A percentile compares a stretch with the other conserved stretches of the same genome.
These are phyloP conservation scores for Russula compacta DNA, from an alignment of 768 basidiomycete species.

Conservation along the genomic window DNA sequence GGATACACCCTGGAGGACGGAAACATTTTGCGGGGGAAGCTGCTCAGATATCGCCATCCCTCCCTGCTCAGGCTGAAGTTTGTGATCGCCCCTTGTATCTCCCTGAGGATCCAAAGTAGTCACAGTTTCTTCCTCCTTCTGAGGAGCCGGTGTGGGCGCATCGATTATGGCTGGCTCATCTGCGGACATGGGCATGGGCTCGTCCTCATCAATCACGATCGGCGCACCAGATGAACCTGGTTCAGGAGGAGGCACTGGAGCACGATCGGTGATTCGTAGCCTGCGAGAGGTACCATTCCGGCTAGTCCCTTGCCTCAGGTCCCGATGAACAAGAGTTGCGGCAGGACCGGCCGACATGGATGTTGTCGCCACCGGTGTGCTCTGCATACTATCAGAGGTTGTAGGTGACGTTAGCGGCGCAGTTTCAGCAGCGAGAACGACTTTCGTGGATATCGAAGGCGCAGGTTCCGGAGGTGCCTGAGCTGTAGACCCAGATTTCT, in stretches of 20 bases:
- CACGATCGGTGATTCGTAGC: conserved; percentile 7
- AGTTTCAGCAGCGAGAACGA: neutral
- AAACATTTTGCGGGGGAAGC: neutral
- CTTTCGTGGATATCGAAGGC: neutral
- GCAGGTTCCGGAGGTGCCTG: neutral
- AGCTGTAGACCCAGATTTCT: neutral
- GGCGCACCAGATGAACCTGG: conserved; percentile 9
- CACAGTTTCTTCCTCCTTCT: neutral
- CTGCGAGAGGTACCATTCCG: conserved; percentile 1
- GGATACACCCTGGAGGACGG: neutral
- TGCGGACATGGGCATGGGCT: neutral
- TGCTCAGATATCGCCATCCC: neutral
- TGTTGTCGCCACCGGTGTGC: neutral
- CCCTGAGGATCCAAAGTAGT: neutral
- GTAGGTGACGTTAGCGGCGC: neutral
- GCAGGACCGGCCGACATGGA: neutral
- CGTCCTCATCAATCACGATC: conserved; percentile 15
- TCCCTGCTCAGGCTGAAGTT: neutral
- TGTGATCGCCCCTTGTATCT: neutral
- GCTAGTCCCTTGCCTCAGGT: neutral
- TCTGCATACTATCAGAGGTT: neutral
- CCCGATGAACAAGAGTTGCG: neutral
- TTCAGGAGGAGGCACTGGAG: neutral
- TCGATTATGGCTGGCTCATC: neutral
- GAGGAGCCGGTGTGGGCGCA: neutral